Evolutionary conservation across 2,329 filamentous ascomycete species (phyloP).

Genomic region (Xylariaceae sp.): DNA sequence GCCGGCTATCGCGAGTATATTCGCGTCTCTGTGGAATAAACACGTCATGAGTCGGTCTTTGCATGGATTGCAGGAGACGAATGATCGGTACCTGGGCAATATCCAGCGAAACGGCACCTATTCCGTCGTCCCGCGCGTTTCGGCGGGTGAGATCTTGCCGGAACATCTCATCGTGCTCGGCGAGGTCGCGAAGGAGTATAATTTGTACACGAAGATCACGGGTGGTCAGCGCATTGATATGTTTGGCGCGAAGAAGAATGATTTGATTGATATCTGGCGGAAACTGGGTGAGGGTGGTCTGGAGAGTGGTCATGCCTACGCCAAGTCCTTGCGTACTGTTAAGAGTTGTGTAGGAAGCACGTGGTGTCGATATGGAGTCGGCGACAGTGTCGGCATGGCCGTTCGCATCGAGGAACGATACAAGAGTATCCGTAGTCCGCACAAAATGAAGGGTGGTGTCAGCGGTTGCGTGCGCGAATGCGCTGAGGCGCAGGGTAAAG

Average conservation of each 20-base stretch:
- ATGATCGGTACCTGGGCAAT: slow-evolving; percentile 81
- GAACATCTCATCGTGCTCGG: slow-evolving; percentile 81
- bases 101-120: slow-evolving; percentile 91
- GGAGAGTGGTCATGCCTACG: slow-evolving; percentile 88
- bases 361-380: slow-evolving; percentile 85
- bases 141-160: slow-evolving; percentile 81
- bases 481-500: slow-evolving; percentile 87
- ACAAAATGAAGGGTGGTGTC: slow-evolving; percentile 88
- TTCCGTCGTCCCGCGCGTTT: slow-evolving; percentile 77
- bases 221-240: slow-evolving; percentile 88
- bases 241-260: slow-evolving; percentile 86
- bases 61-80: slow-evolving; percentile 81
- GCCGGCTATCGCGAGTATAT: slow-evolving; percentile 73
- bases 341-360: slow-evolving; percentile 89
- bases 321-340: slow-evolving; percentile 80
- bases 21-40: slow-evolving; percentile 76
- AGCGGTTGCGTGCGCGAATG: slow-evolving; percentile 90
- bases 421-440: slow-evolving; percentile 81
- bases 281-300: slow-evolving; percentile 76
- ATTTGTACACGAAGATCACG: slow-evolving; percentile 86
- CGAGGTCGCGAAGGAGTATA: slow-evolving; percentile 76
- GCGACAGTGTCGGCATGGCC: slow-evolving; percentile 87
- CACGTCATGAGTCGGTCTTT: slow-evolving; percentile 68
- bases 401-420: slow-evolving; percentile 84
- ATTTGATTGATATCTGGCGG: slow-evolving; percentile 76